These are phyloP conservation scores for Nakazawaea pomicola DNA, from an alignment of 805 yeast genomes.

Conservation along the genomic window DNA sequence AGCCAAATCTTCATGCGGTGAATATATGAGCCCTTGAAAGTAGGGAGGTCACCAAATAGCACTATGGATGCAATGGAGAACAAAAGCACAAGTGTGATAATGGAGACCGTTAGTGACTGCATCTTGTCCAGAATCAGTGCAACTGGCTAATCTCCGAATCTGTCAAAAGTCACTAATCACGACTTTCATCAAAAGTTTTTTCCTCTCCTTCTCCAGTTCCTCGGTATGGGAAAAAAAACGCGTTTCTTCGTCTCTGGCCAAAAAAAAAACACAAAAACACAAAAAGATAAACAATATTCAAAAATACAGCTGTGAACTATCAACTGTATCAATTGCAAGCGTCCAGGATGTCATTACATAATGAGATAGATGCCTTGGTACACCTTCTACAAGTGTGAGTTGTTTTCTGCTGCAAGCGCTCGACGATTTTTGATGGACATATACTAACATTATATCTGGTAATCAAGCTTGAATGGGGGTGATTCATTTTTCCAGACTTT, in stretches of 20 bases:
- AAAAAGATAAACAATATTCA: background rate
- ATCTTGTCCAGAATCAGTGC: too few species aligned
- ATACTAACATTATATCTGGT: background rate
- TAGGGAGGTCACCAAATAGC: constrained; percentile 47
- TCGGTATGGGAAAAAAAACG: too few species aligned
- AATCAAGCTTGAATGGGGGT: constrained; percentile 7
- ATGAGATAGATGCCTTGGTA: constrained; percentile 7
- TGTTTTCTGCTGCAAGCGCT: too few species aligned
- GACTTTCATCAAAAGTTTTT: too few species aligned
- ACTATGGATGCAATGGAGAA: constrained; percentile 23
- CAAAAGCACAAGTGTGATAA: constrained; percentile 11
- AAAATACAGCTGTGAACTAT: background rate
- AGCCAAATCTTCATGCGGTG: constrained; percentile 18
- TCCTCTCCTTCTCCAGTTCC: too few species aligned
- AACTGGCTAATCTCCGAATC: background rate
- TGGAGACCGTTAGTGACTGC: constrained; percentile 1
- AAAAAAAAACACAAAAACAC: background rate
- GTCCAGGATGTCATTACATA: background rate
- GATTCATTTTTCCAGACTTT: constrained; percentile 8
- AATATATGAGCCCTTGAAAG: constrained; percentile 29
- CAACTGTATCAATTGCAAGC: background rate
- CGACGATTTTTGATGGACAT: too few species aligned
- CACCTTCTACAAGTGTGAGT: constrained; percentile 9
- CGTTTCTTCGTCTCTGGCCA: too few species aligned
- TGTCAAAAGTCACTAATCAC: too few species aligned